Evolutionary conservation across 306 rosid species (phyloP), one percentile per base, ranked within the genome.

Genomic region (Cicer arietinum): DNA sequence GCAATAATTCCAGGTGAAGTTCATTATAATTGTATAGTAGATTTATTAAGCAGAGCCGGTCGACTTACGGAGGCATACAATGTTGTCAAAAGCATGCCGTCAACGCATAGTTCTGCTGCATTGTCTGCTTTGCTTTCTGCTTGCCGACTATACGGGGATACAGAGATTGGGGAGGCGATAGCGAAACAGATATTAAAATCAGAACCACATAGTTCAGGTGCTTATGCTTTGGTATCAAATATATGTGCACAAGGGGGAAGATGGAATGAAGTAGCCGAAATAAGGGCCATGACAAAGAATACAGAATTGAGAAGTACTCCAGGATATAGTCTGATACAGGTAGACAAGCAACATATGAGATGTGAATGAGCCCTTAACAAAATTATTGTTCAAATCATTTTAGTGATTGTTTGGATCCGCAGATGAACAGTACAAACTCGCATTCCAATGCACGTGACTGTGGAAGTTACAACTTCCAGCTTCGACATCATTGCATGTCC

Each of bases 1-100:
- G 39, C 48, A 10, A 69, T 87, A 22, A 54, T 74, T 71, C 90
- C 88, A 8, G 58, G 73, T 53, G 90, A 84, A 84, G 83, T 76
- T 68, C 90, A 87, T 79, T 82, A 77, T 70, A 80, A 71, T 48
- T 87, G 90, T 67, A 59, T 84, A 22, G 83, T 87, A 58, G 90
- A 87, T 79, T 77, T 87, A 65, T 74, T 87, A 67, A 84, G 90
- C 88, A 77, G 88, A 40, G 81, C 85, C 17, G 88, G 90, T 46
- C 60, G 44, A 40, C 83, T 87, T 74, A 73, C 54, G 41, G 90
- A 87, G 69, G 88, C 90, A 41, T 82, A 69, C 77, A 41, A 74
- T 73, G 73, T 87, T 82, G 79, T 82, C 47, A 74, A 77, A 60
- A 79, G 77, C 66, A 56, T 82, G 69, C 86, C 87, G 7, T 42